These are phyloP conservation scores for Phaeotremella skinneri DNA, from an alignment of 768 basidiomycete species.

Conservation along the genomic window DNA sequence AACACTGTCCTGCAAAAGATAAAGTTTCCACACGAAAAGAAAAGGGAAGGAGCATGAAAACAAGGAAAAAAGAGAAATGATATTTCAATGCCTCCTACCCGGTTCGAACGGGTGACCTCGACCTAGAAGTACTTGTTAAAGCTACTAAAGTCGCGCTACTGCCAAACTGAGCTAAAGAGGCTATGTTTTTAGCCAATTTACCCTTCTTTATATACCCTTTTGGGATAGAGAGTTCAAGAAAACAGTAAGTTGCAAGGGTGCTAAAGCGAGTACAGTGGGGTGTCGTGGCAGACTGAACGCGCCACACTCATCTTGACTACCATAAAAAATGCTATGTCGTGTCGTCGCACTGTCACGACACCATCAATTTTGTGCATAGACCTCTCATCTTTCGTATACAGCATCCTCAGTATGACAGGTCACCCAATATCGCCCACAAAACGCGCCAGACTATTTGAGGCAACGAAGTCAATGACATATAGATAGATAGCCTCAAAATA, in stretches of 20 bases:
- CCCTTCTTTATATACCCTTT: too few species aligned
- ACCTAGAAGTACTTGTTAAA: too few species aligned
- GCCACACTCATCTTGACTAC: background rate
- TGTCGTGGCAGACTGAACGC: background rate
- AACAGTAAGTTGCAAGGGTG: background rate
- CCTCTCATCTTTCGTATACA: background rate
- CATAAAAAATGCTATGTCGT: background rate
- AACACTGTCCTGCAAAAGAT: too few species aligned
- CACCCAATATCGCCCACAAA: background rate
- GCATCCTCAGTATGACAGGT: background rate
- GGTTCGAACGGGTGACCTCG: too few species aligned
- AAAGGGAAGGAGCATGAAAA: too few species aligned
- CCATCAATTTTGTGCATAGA: background rate
- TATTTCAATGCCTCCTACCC: too few species aligned
- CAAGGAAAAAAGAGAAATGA: too few species aligned
- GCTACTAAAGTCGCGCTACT: too few species aligned
- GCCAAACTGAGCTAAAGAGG: too few species aligned
- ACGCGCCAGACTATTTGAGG: background rate
- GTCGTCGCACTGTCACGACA: background rate
- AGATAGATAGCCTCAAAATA: background rate
- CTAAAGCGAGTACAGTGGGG: slow-evolving; percentile 5
- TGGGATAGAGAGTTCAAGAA: too few species aligned
- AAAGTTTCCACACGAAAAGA: too few species aligned
- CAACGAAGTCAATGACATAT: background rate
- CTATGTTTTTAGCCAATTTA: too few species aligned